These are phyloP conservation scores for Neurospora tetraspora DNA, from an alignment of 495 filamentous ascomycete genomes.

Conservation along the genomic window DNA sequence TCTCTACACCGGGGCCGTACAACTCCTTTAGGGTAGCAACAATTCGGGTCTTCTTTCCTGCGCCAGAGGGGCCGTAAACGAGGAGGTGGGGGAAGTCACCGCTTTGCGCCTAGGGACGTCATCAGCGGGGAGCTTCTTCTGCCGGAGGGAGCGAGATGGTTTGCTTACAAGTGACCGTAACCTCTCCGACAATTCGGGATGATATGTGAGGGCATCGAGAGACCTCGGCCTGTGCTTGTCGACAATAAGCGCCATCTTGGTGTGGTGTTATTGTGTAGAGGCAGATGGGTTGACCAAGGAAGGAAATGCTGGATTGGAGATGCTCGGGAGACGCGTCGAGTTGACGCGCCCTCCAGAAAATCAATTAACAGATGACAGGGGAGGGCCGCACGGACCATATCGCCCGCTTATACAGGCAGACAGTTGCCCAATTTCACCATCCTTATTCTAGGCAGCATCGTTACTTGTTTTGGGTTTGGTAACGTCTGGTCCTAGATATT, in stretches of 20 bases:
- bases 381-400: conserved; percentile 10
- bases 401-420: background rate
- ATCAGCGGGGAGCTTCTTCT: background rate
- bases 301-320: background rate
- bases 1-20: conserved; percentile 85
- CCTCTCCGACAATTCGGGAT: conserved; percentile 77
- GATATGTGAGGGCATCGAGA: conserved; percentile 79
- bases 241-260: conserved; percentile 61
- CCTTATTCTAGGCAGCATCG: background rate
- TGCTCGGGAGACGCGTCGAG: conserved; percentile 12
- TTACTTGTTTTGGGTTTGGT: background rate
- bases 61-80: conserved; percentile 91
- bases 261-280: background rate
- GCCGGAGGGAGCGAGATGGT: background rate
- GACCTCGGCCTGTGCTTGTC: conserved; percentile 90
- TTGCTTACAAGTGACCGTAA: conserved; percentile 71
- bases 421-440: background rate
- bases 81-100: conserved; percentile 96
- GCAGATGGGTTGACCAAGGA: background rate
- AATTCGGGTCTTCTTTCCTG: conserved; percentile 95
- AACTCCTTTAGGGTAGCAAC: conserved; percentile 88
- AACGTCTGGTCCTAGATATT: background rate
- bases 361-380: conserved; percentile 5
- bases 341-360: conserved; percentile 5
- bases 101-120: conserved; percentile 64